Base-by-base conservation (phyloP, 768 basidiomycete genomes). In the Auriscalpium vulgare region DNA sequence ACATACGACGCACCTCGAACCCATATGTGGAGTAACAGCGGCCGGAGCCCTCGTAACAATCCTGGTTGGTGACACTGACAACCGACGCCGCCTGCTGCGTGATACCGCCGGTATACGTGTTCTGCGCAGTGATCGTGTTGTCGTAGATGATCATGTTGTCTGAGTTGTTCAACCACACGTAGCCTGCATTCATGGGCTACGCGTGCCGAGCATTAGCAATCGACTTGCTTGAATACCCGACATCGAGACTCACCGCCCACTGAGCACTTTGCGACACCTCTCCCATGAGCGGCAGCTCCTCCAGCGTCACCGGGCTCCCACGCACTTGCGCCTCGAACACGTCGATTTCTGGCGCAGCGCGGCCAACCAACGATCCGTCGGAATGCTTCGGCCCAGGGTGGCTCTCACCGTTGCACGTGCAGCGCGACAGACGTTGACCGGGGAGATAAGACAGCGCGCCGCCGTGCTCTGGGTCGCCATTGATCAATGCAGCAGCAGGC, bases 61-160 rank as follows among this genome's bases (percentile, higher is more conserved):
- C 34, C 11, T 45, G 56, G 11, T 59, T 21, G 14, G 89, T 89
- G 10, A 61, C 56, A 0, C 85, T 77, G 13, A 92, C 73, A 17
- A 74, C 84, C 6, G 91, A 93, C 0, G 86, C 86, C 2, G 91
- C 87, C 65, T 95, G 90, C 68, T 95, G 94, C 66, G 80, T 89
- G 9, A 78, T 78, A 49, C 87, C 88, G 45, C 94, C 94, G 16
- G 71, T 75, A 66, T 88, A 93, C 6, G 79, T 56, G 64, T 92
- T 92, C 45, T 84, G 68, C 21, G 61, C 54, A 0, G 84, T 83
- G 17, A 70, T 67, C n/a, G 67, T 69, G 1, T 73, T 64, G 65
- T 93, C 73, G 8, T 71, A 59, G 54, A 91, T 88, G 51, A 74
- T 69, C 37, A 81, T 67, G 59, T 82, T 88, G 43, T 77, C 72